Conservation (phyloP, 116 monocot species). For the Posidonia oceanica region DNA sequence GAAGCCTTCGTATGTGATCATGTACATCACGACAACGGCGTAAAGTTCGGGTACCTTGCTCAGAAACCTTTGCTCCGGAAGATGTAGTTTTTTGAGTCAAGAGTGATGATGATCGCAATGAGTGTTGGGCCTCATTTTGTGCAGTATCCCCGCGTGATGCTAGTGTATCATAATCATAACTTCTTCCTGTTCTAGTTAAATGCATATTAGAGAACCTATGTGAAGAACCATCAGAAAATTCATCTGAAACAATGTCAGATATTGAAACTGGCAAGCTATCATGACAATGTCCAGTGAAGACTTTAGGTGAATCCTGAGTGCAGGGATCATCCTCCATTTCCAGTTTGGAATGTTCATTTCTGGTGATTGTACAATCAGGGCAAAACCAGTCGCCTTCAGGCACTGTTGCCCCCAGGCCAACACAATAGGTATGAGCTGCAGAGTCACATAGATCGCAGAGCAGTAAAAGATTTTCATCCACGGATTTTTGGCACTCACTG, state of each 20-base stretch:
- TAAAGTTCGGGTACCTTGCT: conserved; percentile 31
- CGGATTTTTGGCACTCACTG: conserved; percentile 25
- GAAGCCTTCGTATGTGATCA: conserved; percentile 26
- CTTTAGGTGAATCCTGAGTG: conserved; percentile 7
- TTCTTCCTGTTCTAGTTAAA: not conserved
- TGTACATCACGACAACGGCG: conserved; percentile 24
- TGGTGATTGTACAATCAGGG: conserved; percentile 33
- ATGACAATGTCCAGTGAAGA: not conserved
- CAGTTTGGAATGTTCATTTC: conserved; percentile 31
- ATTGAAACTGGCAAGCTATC: conserved; percentile 10
- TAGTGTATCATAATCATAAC: not conserved
- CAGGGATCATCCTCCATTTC: conserved; percentile 14
- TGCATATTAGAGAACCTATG: conserved; percentile 1
- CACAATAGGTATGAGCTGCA: conserved; percentile 59
- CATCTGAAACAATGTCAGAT: conserved; percentile 27
- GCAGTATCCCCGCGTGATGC: not conserved
- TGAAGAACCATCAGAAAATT: conserved; percentile 9
- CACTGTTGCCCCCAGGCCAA: conserved; percentile 41
- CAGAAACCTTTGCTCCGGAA: conserved; percentile 1
- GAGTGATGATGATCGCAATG: not conserved
- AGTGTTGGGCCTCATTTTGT: not conserved
- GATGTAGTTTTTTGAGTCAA: not conserved
- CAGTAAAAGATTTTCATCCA: conserved; percentile 48
- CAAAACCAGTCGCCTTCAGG: conserved; percentile 84
- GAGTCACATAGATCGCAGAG: conserved; percentile 77